Percentiles rank a stretch among this genome's conserved stretches.
Conservation (phyloP, 2,329 filamentous ascomycete species). For the Triangularia setosa region DNA sequence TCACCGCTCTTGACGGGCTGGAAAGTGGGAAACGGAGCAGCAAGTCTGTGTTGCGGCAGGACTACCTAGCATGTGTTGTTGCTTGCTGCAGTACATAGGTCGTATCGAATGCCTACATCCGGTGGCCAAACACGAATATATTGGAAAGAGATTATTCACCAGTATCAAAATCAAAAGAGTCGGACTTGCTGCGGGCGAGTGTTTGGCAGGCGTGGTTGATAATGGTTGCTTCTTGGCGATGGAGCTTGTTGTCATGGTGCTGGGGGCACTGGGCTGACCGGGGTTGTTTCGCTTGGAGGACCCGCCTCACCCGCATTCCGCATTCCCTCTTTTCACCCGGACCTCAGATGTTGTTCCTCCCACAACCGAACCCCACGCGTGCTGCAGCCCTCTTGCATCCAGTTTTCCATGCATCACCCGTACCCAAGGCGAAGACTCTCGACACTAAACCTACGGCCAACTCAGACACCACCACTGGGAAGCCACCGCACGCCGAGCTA, state of each 20-base stretch:
- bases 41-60: conserved; percentile 14
- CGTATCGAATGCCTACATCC: not conserved
- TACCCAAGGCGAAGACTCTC: conserved; percentile 18
- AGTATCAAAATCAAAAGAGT: not conserved
- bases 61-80: not conserved
- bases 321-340: conserved; percentile 24
- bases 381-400: conserved; percentile 27
- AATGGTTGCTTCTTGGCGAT: conserved; percentile 19
- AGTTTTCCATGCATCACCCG: conserved; percentile 26
- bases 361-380: conserved; percentile 26
- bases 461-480: conserved; percentile 26
- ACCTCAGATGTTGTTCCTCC: conserved; percentile 22
- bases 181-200: not conserved
- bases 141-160: not conserved
- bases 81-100: not conserved
- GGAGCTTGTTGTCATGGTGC: conserved; percentile 25
- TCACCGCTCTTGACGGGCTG: conserved; percentile 24
- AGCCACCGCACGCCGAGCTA: conserved; percentile 4
- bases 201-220: not conserved
- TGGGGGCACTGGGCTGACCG: conserved; percentile 4
- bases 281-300: conserved; percentile 18
- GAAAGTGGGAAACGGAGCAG: conserved; percentile 1
- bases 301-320: conserved; percentile 27
- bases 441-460: conserved; percentile 23
- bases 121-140: not conserved